phyloP scores from a whole-genome alignment of 2,329 filamentous ascomycete genomes.

The Nemania bipapillata region DNA sequence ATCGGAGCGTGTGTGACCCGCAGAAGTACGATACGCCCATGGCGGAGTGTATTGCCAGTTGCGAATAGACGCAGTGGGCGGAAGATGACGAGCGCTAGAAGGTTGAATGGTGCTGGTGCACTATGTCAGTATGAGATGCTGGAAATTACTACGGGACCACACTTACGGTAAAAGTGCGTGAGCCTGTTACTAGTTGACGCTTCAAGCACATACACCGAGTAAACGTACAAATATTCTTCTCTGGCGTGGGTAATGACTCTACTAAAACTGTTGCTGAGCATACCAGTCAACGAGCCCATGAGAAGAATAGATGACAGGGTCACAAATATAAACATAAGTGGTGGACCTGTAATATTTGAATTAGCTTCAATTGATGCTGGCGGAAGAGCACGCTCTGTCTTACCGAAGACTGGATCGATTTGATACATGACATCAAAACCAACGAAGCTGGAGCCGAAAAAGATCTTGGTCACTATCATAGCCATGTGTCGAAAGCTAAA shows the following conservation, averaged over 20 bases:
- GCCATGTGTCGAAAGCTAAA: slow-evolving; percentile 76
- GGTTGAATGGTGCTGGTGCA: slow-evolving; percentile 69
- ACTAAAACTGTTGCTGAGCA: slow-evolving; percentile 79
- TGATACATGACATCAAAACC: slow-evolving; percentile 75
- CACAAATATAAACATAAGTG: slow-evolving; percentile 77
- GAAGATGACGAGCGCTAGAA: slow-evolving; percentile 76
- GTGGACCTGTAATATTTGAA: slow-evolving; percentile 55
- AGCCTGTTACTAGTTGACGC: slow-evolving; percentile 75
- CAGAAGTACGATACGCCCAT: slow-evolving; percentile 69
- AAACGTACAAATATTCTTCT: slow-evolving; percentile 84
- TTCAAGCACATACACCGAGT: slow-evolving; percentile 72
- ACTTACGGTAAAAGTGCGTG: slow-evolving; percentile 71
- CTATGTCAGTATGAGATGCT: slow-evolving; percentile 22
- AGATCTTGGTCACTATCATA: slow-evolving; percentile 81
- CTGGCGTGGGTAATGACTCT: slow-evolving; percentile 71
- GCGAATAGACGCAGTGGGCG: slow-evolving; percentile 76
- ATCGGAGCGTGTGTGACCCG: slow-evolving; percentile 74
- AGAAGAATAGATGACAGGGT: slow-evolving; percentile 81
- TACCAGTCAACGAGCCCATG: slow-evolving; percentile 80
- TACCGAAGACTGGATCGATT: slow-evolving; percentile 67
- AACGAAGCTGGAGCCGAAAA: slow-evolving; percentile 79
- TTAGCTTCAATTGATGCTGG: slow-evolving; percentile 27
- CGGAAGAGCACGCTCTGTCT: slow-evolving; percentile 10
- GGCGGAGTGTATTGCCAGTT: slow-evolving; percentile 70
- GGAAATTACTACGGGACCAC: not conserved